Evolutionary conservation across 2,329 filamentous ascomycete species (phyloP), one percentile per base, ranked within the genome.

Genomic region (Aspergillus sp.): DNA sequence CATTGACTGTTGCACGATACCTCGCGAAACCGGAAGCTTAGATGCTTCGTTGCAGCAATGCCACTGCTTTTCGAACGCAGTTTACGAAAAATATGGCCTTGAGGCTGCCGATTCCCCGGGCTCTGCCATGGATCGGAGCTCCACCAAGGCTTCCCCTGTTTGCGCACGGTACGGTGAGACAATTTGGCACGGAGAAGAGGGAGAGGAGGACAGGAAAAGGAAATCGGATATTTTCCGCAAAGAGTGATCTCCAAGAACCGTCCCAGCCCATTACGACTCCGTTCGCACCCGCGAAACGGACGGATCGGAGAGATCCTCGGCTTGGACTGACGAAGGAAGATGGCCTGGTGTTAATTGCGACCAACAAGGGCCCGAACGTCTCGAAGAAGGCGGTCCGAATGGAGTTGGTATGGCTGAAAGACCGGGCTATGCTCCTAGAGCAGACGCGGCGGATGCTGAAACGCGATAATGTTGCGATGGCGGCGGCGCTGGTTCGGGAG

Each of bases 371-470:
- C 14, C 41, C 21, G 4, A 23, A 7, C 2, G 47, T 59, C 8
- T 50, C 57, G 6, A 19, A 6, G 23, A 60, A 54, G 11, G 53
- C 55, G 27, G 55, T 66, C 6, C 35, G 78, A 39, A 83, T 81
- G 66, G 86, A 91, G 64, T 70, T 92, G 53, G 71, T 81, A 47
- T 85, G 84, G 73, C 72, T 91, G 57, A 74, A 81, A 17, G 92
- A 97, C 70, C 90, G 90, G 1, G 80, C 88, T 61, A 87, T 88
- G 65, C 82, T 98, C 58, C 87, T 86, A 40, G 77, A 88, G 39
- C 85, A 88, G 53, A 86, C 96, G 43, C 79, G 79, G 53, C 78
- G 79, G 50, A 78, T 85, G 17, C 77, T 98, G 48, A 71, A 71
- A 5, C 81, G 83, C 58, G 83, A 83, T 43, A 79, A 87, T 33